These are phyloP conservation scores for Angomonas ambiguus DNA, from an alignment of 208 protist species.

Conservation along the genomic window DNA sequence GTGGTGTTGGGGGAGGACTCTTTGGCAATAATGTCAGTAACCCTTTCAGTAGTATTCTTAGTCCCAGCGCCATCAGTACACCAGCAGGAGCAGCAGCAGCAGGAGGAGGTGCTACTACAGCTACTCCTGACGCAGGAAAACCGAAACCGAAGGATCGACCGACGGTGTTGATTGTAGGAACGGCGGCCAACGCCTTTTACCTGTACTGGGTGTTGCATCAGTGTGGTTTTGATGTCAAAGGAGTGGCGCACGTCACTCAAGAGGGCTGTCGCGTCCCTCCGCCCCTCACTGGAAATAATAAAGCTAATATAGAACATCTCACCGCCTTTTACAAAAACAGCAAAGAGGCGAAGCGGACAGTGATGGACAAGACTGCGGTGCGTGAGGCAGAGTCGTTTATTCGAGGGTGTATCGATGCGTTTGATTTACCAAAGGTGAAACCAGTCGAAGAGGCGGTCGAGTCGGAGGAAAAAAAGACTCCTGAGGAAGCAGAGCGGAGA, in stretches of 20 bases:
- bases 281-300: neutral
- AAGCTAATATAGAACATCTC: neutral
- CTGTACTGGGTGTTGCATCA: conserved; percentile 17
- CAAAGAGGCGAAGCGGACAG: neutral
- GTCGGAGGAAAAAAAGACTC: neutral
- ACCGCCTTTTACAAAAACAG: neutral
- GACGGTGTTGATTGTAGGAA: conserved; percentile 21
- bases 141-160: neutral
- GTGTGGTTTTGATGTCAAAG: conserved; percentile 14
- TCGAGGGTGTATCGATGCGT: conserved; percentile 16
- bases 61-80: neutral
- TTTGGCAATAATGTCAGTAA: neutral
- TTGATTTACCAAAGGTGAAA: conserved; percentile 7
- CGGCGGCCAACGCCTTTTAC: conserved; percentile 12
- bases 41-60: neutral
- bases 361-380: neutral
- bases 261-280: conserved; percentile 3
- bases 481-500: neutral
- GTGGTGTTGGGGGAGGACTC: neutral
- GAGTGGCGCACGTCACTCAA: conserved; percentile 4
- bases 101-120: neutral
- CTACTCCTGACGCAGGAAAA: no score
- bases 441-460: neutral
- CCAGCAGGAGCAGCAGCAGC: neutral
- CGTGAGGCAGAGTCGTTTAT: conserved; percentile 15